Conservation (phyloP, 1,284 basidiomycete genomes). For the Cryptococcus jaspeensis region DNA sequence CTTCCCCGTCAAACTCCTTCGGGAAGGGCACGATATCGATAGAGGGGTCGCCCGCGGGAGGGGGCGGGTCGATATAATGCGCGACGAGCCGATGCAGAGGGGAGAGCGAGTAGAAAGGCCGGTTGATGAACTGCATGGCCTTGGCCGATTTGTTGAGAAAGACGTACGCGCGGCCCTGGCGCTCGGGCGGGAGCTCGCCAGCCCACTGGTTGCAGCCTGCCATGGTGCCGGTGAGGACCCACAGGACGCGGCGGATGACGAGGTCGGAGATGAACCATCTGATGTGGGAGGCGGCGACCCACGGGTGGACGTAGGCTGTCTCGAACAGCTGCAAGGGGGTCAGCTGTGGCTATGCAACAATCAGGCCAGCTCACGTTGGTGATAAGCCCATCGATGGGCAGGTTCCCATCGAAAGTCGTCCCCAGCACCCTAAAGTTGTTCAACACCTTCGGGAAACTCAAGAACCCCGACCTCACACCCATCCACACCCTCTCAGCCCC, state of each 20-base stretch:
- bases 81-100: conserved; percentile 56
- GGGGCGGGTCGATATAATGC: conserved; percentile 60
- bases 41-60: conserved; percentile 54
- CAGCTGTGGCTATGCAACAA: no score
- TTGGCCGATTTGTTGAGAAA: conserved; percentile 53
- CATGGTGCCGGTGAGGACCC: conserved; percentile 62
- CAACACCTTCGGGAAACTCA: conserved; percentile 64
- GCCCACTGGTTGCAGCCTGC: conserved; percentile 70
- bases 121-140: conserved; percentile 64
- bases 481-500: conserved; percentile 60
- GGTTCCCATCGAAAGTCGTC: conserved; percentile 53
- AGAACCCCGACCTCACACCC: conserved; percentile 59
- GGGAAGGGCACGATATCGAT: conserved; percentile 66
- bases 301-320: conserved; percentile 54
- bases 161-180: conserved; percentile 59
- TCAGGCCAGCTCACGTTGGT: conserved; percentile 23
- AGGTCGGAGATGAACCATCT: conserved; percentile 67
- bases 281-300: conserved; percentile 60
- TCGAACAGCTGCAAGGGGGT: conserved; percentile 30
- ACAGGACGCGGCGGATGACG: conserved; percentile 63
- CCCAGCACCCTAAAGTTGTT: conserved; percentile 65
- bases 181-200: conserved; percentile 61
- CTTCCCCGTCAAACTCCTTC: conserved; percentile 54
- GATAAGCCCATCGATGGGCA: conserved; percentile 60
- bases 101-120: conserved; percentile 57